phyloP scores from a whole-genome alignment of 805 yeast species.

The Monosporozyma siamensis region DNA sequence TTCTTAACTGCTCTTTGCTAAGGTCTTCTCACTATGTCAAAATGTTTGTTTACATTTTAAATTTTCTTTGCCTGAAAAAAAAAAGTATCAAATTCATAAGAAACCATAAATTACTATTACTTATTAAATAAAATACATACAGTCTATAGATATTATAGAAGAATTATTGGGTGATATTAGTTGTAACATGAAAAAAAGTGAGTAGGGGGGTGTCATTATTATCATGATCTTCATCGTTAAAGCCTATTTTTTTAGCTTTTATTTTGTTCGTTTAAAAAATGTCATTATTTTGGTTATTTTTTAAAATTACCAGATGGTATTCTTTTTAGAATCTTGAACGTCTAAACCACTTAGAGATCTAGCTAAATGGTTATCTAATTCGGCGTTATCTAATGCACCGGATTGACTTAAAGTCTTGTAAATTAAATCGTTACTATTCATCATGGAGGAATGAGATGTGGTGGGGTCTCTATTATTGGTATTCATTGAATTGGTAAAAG shows the following conservation, averaged over 20 bases:
- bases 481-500: not conserved
- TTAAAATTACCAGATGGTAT: not conserved
- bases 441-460: not conserved
- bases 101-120: no score
- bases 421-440: conserved; percentile 2
- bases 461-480: not conserved
- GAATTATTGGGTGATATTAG: no score
- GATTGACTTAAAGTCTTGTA: conserved; percentile 5
- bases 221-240: not conserved
- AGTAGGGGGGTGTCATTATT: no score
- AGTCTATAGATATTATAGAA: no score
- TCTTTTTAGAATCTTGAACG: conserved; percentile 10
- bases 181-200: no score
- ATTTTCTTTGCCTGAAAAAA: no score
- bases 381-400: conserved; percentile 2
- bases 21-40: no score
- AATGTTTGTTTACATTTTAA: no score
- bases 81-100: no score
- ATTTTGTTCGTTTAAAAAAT: not conserved
- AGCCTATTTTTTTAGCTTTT: not conserved
- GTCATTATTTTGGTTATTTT: not conserved
- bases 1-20: no score
- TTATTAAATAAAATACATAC: no score
- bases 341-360: conserved; percentile 29
- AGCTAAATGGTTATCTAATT: conserved; percentile 25